These are phyloP conservation scores for Rutstroemia sp. DNA, from an alignment of 2,329 filamentous ascomycete genomes.

Conservation along the genomic window DNA sequence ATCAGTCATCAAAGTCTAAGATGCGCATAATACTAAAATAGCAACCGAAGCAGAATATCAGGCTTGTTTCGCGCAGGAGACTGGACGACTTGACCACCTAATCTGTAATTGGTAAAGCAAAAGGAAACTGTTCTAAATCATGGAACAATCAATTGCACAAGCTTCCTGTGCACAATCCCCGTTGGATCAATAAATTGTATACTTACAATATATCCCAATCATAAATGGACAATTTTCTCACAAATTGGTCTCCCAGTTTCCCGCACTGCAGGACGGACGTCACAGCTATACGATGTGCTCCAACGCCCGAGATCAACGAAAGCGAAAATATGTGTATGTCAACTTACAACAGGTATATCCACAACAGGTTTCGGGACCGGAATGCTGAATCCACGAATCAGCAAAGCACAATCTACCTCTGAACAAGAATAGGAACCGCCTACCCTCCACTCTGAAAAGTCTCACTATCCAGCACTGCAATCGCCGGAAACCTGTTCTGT, in stretches of 20 bases:
- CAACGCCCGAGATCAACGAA: neutral
- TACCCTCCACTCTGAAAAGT: conserved; percentile 32
- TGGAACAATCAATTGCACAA: no score
- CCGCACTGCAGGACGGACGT: no score
- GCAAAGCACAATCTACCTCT: neutral
- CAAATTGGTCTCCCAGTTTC: no score
- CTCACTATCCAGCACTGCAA: conserved; percentile 38
- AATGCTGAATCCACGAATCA: conserved; percentile 23
- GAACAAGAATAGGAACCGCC: neutral
- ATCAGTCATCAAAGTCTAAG: neutral
- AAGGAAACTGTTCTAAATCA: no score
- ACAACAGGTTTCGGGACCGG: conserved; percentile 32
- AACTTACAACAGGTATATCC: neutral
- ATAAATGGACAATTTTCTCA: no score
- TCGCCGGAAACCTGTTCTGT: conserved; percentile 34
- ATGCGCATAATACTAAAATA: no score
- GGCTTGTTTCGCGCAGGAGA: no score
- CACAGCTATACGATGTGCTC: neutral
- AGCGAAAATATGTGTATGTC: neutral
- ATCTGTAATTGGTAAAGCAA: no score
- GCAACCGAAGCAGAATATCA: neutral
- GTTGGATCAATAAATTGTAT: no score
- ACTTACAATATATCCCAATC: no score
- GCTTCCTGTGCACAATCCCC: no score
- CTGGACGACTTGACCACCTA: no score